Base-by-base conservation (phyloP, 139 green algal genomes). In the Chlorella sp. region DNA sequence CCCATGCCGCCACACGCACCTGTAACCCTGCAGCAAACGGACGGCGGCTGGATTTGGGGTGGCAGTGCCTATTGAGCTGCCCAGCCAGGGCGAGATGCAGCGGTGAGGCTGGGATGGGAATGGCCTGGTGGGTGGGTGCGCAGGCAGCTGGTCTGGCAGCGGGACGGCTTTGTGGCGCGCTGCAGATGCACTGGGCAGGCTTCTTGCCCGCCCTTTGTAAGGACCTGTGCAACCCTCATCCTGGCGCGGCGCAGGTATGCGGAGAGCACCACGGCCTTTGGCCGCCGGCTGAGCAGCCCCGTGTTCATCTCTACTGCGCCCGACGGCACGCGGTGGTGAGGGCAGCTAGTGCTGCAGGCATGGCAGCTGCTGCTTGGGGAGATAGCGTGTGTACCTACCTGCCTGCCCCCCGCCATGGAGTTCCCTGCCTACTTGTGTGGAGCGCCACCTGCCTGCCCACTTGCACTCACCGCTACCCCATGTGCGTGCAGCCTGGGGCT, bases 261-360 rank as follows among this genome's bases (percentile, higher is more conserved):
- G 0, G 82, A 88, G 62, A 34, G 84, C 21, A 78, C 83, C 63
- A 89, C 87, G 7, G 30, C 68, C 3, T 64, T 87, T 47, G 82
- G 94, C 9, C 81, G 84, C 23, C 78, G 82, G 1, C 82, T 98
- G 21, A 84, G 86, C n/a, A 93, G 86, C 74, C 96, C 96, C 1
- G 92, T 99, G 7, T 98, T 94, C 84, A 94, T 98, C 55, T 95
- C 88, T 64, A 98, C 94, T 0, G 67, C 41, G 7, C 68, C 79
- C 11, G 91, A 93, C 16, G 92, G 93, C 39, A 75, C 38, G 26
- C 78, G 94, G 38, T 78, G 83, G 69, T 75, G 69, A 39, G 69
- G n/a, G n/a, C n/a, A n/a, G n/a, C n/a, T n/a, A n/a, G n/a, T n/a
- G n/a, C n/a, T n/a, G n/a, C n/a, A n/a, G n/a, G n/a, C n/a, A n/a